A percentile compares a stretch with the other conserved stretches of the same genome.
Evolutionary conservation across 306 rosid species (phyloP).

Genomic region (Castanea mollissima): DNA sequence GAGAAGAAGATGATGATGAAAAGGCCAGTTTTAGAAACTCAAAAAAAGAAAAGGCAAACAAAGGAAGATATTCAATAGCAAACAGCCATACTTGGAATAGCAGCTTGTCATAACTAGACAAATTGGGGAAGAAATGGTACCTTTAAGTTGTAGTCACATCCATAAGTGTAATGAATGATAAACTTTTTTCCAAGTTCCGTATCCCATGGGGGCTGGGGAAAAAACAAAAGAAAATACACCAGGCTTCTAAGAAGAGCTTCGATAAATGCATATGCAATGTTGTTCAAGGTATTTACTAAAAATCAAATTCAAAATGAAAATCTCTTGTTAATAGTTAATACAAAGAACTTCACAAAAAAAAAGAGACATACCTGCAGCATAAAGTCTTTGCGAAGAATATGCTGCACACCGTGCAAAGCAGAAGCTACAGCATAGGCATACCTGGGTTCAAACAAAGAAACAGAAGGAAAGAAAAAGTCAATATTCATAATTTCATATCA

Average conservation of each 20-base stretch:
- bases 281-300: not conserved
- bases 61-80: not conserved
- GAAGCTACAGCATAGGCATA: conserved; percentile 96
- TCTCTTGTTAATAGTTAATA: conserved; percentile 5
- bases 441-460: conserved; percentile 46
- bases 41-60: not conserved
- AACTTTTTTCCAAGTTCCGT: conserved; percentile 57
- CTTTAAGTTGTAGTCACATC: conserved; percentile 86
- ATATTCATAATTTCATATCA: conserved; percentile 7
- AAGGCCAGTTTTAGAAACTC: conserved; percentile 9
- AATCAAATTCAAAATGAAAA: conserved; percentile 8
- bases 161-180: conserved; percentile 88
- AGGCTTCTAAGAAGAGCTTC: conserved; percentile 12
- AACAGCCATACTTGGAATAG: not conserved
- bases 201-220: conserved; percentile 97
- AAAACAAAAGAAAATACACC: conserved; percentile 22
- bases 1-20: conserved; percentile 8
- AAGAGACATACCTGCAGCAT: conserved; percentile 80
- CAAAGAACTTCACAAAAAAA: conserved; percentile 7
- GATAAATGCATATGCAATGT: not conserved
- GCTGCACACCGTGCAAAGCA: conserved; percentile 87
- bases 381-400: conserved; percentile 89
- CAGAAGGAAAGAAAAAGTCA: conserved; percentile 19
- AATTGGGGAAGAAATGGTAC: conserved; percentile 32
- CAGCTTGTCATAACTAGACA: not conserved